Evolutionary conservation across 495 filamentous ascomycete genomes (phyloP), one percentile per base, ranked within the genome.

Genomic region (Glonium stellatum): DNA sequence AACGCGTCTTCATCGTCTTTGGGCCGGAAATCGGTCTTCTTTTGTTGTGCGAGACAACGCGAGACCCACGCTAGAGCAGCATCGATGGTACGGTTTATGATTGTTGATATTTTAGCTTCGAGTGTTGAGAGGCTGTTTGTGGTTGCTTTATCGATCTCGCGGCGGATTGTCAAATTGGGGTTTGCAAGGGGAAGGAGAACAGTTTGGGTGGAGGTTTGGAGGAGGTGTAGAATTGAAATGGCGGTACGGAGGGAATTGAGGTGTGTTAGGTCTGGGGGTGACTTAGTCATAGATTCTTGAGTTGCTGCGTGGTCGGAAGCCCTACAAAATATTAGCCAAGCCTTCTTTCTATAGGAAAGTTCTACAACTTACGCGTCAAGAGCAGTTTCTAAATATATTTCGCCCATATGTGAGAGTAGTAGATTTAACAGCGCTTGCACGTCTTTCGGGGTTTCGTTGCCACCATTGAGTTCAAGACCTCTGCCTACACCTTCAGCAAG

Each of bases 401-500:
- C 90, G 54, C 89, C 91, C 87, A 97, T 93, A 61, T 88, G 87
- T 15, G 84, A 82, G 23, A 97, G 80, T 0, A 99, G 82, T 8
- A 97, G 82, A 70, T 86, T 87, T 42, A 97, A 77, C 18, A 97
- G 79, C 58, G 88, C 84, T n/a, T 84, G 83, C 42, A 97, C 88
- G 73, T 99, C 95, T 72, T 93, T 97, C 27, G 93, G 90, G 10
- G 90, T 96, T 61, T 97, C 95, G 62, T 80, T 88, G 47, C 83
- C 84, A 22, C 87, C 87, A 36, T 87, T 88, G 44, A 99, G 78
- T 69, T 99, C 95, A 34, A 99, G 79, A 0, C 89, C 88, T 62
- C 95, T 79, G n/a, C 92, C 88, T 53, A 99, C 92, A 55, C 87
- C 90, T 75, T 99, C 95, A 31, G 95, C 93, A 27, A 99, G 79